Base-by-base conservation (phyloP, 768 basidiomycete species). In the Russula sp. region DNA sequence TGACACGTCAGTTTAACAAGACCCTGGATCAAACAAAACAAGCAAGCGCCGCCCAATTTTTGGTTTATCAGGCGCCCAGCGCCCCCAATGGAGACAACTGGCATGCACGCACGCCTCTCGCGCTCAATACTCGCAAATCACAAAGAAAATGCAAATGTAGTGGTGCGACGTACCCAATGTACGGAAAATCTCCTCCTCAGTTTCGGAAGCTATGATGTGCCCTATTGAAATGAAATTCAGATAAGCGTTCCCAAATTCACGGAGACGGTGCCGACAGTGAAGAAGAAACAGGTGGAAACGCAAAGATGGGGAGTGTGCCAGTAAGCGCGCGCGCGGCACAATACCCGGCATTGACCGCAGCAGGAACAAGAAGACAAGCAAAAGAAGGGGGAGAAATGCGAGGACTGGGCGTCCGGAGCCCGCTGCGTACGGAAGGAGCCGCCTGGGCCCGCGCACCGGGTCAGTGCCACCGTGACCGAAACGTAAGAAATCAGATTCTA, bases 111-210 rank as follows among this genome's bases (percentile, higher is more conserved):
- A 5, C n/a, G 30, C 40, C 40, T 22, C 60, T 22, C 28, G 16
- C 9, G 26, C 40, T 18, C 48, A 40, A 22, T 51, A 40, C 24
- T 14, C 18, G 1, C 49, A n/a, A 5, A 32, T 5, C 49, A 26
- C 24, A 20, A 34, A n/a, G n/a, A 22, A 40, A 54, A 40, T 40
- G 20, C 22, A 28, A 48, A 13, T 44, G n/a, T 8, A 9, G 51
- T 28, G 42, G 46, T 53, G 8, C 13, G 20, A 73, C 77, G 62
- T 61, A 78, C 83, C 80, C 46, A 98, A 76, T 40, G 87, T 86
- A 22, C 78, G 75, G 70, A 97, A 94, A 40, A 98, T 95, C 67
- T 94, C 90, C 71, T 87, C 79, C 74, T 97, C 94, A 0, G 89
- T 93, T 71, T 88, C 85, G 0, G 90, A 90, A 3, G 92, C 92